A percentile compares a stretch with the other conserved stretches of the same genome.
Conservation (phyloP, 805 yeast genomes). For the Nakazawaea pomicola region DNA sequence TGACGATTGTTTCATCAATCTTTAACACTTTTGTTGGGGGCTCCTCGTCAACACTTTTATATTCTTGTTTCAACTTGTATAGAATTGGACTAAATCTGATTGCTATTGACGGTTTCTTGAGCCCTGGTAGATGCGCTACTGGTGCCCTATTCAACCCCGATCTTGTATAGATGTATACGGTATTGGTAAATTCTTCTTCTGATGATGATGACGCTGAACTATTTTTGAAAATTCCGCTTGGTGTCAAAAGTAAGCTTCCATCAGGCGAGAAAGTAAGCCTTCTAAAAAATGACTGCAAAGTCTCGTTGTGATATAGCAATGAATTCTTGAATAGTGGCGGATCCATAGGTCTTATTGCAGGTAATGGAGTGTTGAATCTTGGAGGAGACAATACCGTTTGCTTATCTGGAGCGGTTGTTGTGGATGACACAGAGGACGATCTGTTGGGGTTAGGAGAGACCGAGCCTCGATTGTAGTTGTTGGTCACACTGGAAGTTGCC, state of each 20-base stretch:
- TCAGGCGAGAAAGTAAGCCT: slow-evolving; percentile 86
- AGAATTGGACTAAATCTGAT: slow-evolving; percentile 69
- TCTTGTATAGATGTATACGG: slow-evolving; percentile 78
- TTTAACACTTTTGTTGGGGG: slow-evolving; percentile 10
- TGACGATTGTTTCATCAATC: slow-evolving; percentile 3
- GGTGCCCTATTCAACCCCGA: slow-evolving; percentile 66
- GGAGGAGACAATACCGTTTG: slow-evolving; percentile 18
- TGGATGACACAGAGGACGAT: slow-evolving; percentile 3
- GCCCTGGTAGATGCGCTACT: slow-evolving; percentile 70
- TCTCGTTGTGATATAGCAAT: slow-evolving; percentile 74
- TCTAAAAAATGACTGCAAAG: slow-evolving; percentile 86
- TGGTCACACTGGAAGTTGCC: slow-evolving; percentile 15
- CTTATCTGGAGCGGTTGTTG: slow-evolving; percentile 1
- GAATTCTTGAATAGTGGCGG: slow-evolving; percentile 30
- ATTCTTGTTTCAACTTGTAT: slow-evolving; percentile 34
- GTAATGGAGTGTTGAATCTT: slow-evolving; percentile 29
- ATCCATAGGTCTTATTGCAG: slow-evolving; percentile 41
- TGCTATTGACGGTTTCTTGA: slow-evolving; percentile 80
- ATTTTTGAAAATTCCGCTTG: slow-evolving; percentile 60
- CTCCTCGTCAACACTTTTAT: slow-evolving; percentile 5
- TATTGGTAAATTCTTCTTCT: slow-evolving; percentile 46
- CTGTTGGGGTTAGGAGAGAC: slow-evolving; percentile 6
- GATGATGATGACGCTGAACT: neutral
- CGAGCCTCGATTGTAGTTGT: slow-evolving; percentile 10
- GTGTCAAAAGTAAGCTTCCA: slow-evolving; percentile 74